These are phyloP conservation scores for Madurella mycetomatis DNA, from an alignment of 2,329 filamentous ascomycete species.

Conservation along the genomic window DNA sequence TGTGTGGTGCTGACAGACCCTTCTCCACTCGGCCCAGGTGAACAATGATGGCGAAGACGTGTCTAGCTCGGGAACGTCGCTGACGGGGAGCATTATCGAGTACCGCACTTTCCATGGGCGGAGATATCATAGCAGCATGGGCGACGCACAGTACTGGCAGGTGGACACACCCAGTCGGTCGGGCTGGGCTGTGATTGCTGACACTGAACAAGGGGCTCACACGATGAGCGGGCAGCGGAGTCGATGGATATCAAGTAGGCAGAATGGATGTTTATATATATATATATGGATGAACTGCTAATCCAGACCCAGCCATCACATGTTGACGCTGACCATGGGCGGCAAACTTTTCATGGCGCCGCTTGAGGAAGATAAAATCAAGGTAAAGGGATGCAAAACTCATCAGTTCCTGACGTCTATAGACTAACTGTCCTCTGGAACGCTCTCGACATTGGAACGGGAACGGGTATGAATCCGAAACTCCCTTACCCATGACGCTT, in stretches of 20 bases:
- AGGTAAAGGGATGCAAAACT: too few relatives aligned
- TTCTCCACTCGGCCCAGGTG: too few relatives aligned
- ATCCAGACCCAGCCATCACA: not conserved
- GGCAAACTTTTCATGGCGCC: too few relatives aligned
- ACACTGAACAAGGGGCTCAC: conserved; percentile 11
- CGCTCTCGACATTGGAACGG: conserved; percentile 11
- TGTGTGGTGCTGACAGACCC: too few relatives aligned
- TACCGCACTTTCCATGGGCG: conserved; percentile 29
- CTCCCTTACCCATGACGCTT: too few relatives aligned
- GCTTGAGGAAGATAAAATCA: too few relatives aligned
- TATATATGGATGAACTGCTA: not conserved
- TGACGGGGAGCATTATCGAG: conserved; percentile 27
- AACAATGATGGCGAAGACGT: not conserved
- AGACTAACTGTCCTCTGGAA: not conserved
- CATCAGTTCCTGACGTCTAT: conserved; percentile 1
- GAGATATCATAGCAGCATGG: conserved; percentile 28
- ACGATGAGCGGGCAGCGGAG: conserved; percentile 19
- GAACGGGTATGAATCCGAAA: not conserved
- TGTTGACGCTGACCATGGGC: not conserved
- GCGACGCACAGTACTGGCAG: conserved; percentile 19
- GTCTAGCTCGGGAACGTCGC: conserved; percentile 26
- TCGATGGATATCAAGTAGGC: conserved; percentile 2
- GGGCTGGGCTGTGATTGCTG: not conserved
- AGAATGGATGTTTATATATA: too few relatives aligned
- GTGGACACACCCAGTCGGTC: not conserved